Base-by-base conservation (phyloP, 305 asterid species). In the Salvia sclarea region DNA sequence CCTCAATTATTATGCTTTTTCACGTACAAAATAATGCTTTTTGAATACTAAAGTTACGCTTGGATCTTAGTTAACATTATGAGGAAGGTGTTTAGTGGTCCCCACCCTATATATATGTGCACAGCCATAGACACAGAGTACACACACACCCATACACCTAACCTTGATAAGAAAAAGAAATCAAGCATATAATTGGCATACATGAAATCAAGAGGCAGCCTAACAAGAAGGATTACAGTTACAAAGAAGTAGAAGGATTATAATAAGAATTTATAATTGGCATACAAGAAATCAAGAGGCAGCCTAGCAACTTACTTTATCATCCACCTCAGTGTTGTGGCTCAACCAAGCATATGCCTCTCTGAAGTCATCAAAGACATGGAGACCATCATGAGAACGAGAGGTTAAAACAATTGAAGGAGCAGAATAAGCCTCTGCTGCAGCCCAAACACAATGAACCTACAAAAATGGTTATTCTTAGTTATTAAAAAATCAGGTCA, bases 361-460 rank as follows among this genome's bases (percentile, higher is more conserved):
- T 83, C 99, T 87, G 72, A 94, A 94, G 87, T 94, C 99, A 77
- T 94, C 99, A 86, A 94, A 91, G 71, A 94, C 98, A 61, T 94
- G 98, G 79, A 94, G 89, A 16, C 99, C 99, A 13, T 91, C 96
- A 72, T 76, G 81, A 47, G 95, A 70, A 55, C 83, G 96, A 74
- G 98, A 85, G 45, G 99, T 91, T 58, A 91, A 77, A 71, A 94
- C 99, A 75, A 94, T 94, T 53, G 98, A 94, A 30, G 99, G 99
- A 55, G 99, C 98, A 69, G 99, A 94, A 83, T 94, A 94, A 63
- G 99, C 99, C 85, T 94, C 99, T 20, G 98, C 96, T 24, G 99
- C 99, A 54, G 98, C 98, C 99, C 99, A 91, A 72, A 94, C 99
- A 83, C 96, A 89, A 69, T 94, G 99, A 81, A 91, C 92, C 99